phyloP scores from a whole-genome alignment of 441 rosid species.

The Rhodomyrtus psidioides region DNA sequence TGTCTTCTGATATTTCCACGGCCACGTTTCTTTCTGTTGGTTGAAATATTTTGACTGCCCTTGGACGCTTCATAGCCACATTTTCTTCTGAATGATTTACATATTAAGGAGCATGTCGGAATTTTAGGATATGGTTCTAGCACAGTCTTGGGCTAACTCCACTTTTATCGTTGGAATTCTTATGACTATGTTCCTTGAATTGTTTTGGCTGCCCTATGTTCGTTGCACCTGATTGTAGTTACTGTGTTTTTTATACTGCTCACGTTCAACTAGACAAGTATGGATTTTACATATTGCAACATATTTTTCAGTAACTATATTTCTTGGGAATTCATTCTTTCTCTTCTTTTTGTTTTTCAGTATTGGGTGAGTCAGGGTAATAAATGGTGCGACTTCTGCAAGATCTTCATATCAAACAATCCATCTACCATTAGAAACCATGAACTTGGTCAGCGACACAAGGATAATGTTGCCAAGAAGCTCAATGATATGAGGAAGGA shows the following conservation, averaged over 20 bases:
- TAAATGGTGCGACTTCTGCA: slow-evolving; percentile 97
- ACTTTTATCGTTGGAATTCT: neutral
- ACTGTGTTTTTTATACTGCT: neutral
- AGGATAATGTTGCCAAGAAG: slow-evolving; percentile 63
- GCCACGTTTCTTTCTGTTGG: neutral
- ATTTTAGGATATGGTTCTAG: neutral
- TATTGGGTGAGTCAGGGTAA: slow-evolving; percentile 98
- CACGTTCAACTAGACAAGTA: neutral
- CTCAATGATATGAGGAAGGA: slow-evolving; percentile 72
- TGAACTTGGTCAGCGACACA: slow-evolving; percentile 88
- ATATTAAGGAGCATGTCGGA: neutral
- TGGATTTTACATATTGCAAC: neutral
- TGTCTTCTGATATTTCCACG: neutral
- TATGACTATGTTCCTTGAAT: neutral
- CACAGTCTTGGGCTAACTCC: neutral
- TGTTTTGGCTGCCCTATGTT: neutral
- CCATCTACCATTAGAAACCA: slow-evolving; percentile 87
- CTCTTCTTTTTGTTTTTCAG: slow-evolving; percentile 16
- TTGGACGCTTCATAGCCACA: neutral
- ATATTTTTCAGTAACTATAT: neutral
- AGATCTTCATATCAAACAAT: slow-evolving; percentile 70
- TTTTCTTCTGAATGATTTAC: neutral
- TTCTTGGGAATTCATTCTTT: neutral
- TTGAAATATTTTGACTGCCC: neutral
- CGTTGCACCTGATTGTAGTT: neutral